Evolutionary conservation across 106 monocot genomes (phyloP), one percentile per base, ranked within the genome.

Genomic region (Hemerocallis citrina): DNA sequence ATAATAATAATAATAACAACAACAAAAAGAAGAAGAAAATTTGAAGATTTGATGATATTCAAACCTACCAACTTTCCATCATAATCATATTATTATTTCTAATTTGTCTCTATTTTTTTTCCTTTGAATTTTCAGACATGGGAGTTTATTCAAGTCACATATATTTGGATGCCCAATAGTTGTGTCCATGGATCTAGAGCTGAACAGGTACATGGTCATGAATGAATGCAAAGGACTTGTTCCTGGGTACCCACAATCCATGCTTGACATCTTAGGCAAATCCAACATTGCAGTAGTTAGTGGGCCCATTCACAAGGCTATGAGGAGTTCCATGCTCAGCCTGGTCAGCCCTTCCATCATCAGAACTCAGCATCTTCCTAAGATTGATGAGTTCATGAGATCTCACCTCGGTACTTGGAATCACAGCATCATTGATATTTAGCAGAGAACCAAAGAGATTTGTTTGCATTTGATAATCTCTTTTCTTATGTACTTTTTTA

Each of bases 221-320:
- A 93, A 77, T 47, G 92, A 93, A 65, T 75, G 84, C 42, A 79
- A 79, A 52, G 84, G 92, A 16, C 71, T 93, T 32, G 63, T 93
- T 50, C 88, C 92, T 58, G 92, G 88, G 1, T 93, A 93, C 52
- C 92, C 92, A 49, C 81, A 88, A 49, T 81, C 92, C 36, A 93
- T 93, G 92, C 50, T 84, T 1, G 78, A 93, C 46, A 79, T 93
- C 34, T 55, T 93, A 33, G 92, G 92, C 8, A 63, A 63, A 15
- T 61, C 52, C 65, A 93, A 93, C 69, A 81, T 93, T 56, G 84
- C 92, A 33, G 81, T 88, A 19, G 88, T 93, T 10, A 80, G 78
- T 70, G 88, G 92, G 0, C 22, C 78, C 50, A 75, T n/a, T n/a
- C n/a, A n/a, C 68, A 89, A 83, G 70, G 37, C 70, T 31, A 83